Evolutionary conservation across 2,329 filamentous ascomycete genomes (phyloP).

Genomic region (Byssoonygena ceratinophila): DNA sequence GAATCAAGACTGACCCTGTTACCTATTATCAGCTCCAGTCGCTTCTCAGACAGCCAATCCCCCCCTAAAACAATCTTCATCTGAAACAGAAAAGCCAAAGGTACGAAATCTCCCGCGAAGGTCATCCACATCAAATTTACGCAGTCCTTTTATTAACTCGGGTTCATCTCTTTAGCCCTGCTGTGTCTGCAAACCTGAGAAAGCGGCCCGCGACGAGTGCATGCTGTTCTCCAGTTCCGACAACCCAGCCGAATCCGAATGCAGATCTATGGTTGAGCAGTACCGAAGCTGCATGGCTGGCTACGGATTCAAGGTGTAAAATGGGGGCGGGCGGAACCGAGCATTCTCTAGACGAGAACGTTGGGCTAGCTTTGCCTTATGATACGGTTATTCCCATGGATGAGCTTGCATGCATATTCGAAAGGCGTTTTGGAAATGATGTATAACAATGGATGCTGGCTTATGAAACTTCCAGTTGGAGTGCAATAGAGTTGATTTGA

Average conservation of each 20-base stretch:
- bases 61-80: constrained; percentile 1
- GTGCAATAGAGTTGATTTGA: neutral
- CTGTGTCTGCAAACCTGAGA: constrained; percentile 96
- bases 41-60: constrained; percentile 6
- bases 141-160: neutral
- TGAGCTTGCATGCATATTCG: neutral
- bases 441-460: neutral
- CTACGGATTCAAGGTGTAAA: constrained; percentile 65
- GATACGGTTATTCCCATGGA: neutral
- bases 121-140: neutral
- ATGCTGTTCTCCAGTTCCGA: constrained; percentile 89
- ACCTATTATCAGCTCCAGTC: neutral
- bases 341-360: neutral
- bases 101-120: neutral
- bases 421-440: constrained; percentile 5
- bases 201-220: constrained; percentile 86
- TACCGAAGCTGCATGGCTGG: constrained; percentile 89
- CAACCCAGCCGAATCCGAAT: constrained; percentile 67
- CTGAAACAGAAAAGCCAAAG: constrained; percentile 10
- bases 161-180: constrained; percentile 55
- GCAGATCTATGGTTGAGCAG: constrained; percentile 67
- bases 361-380: neutral
- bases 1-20: neutral
- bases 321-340: no score
- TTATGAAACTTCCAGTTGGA: neutral